Base-by-base conservation (phyloP, 164 flowering plant species). In the Vitis rotundifolia region DNA sequence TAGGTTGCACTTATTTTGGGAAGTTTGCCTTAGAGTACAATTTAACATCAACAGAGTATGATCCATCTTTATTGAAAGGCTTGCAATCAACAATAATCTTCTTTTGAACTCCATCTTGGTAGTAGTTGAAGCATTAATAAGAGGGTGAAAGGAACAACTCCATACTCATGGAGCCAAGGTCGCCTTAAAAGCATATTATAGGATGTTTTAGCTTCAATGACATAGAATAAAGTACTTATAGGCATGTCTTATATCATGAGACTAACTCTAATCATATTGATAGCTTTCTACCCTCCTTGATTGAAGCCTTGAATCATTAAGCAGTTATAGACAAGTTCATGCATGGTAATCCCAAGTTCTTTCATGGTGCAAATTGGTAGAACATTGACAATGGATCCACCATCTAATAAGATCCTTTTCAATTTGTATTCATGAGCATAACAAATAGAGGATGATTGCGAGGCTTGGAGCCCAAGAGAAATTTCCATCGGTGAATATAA, bases 111-210 rank as follows among this genome's bases (percentile, higher is more conserved):
- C 53, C 71, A 47, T 59, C 19, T 8, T 44, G 16, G 44, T 37
- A 66, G 14, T 15, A 61, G 12, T 72, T 66, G 2, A 72, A 19
- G 26, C 70, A 72, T 37, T 66, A 67, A 18, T 66, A 26, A 0
- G n/a, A 72, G 67, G 0, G 26, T 22, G 26, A 22, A 1, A 22
- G 26, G 26, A 22, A 22, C 26, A 22, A 22, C 0, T 22, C 26
- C 75, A 67, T 66, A 50, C 16, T 53, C 52, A 66, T 66, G 66
- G 0, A 66, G 5, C 75, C 70, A 66, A 11, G 71, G 71, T 1
- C 71, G 11, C 2, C 70, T 66, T 5, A 72, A 9, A 0, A 59
- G 54, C 22, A 67, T 5, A 8, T 71, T 71, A 31, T 7, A 68
- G 6, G 71, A n/a, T 0, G 63, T 68, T n/a, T 22, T 68, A 47